These are phyloP conservation scores for Avena insularis DNA, from an alignment of 176 grass and related monocot genomes.

Conservation along the genomic window DNA sequence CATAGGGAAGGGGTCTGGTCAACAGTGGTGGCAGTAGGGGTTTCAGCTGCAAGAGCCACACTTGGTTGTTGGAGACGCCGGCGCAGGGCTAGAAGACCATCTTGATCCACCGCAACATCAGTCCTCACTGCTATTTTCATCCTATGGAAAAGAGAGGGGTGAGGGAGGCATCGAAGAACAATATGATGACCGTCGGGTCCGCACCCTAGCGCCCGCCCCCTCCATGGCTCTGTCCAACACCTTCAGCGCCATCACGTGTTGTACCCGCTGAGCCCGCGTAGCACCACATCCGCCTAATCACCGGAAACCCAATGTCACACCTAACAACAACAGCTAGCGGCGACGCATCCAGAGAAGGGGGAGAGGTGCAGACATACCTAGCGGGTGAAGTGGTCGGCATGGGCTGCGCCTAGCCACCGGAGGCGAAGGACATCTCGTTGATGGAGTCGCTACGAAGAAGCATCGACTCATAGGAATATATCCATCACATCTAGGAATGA, in stretches of 20 bases:
- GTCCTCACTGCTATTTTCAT: too few species aligned
- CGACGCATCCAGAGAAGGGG: background rate
- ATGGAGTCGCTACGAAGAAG: conserved; percentile 86
- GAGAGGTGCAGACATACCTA: conserved; percentile 20
- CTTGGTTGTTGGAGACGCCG: too few species aligned
- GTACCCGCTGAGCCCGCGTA: conserved; percentile 86
- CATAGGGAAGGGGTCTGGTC: too few species aligned
- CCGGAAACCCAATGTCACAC: background rate
- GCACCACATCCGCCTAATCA: conserved; percentile 72
- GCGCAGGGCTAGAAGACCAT: too few species aligned
- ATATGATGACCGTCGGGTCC: conserved; percentile 57
- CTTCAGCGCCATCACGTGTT: conserved; percentile 82
- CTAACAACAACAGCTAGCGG: background rate
- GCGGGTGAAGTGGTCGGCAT: conserved; percentile 61
- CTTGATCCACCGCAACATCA: too few species aligned
- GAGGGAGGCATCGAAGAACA: conserved; percentile 76
- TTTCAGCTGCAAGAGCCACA: too few species aligned
- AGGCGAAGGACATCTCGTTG: conserved; percentile 71
- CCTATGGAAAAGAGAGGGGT: too few species aligned
- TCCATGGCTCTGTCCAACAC: conserved; percentile 63
- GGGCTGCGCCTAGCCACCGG: conserved; percentile 76
- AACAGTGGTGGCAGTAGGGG: too few species aligned
- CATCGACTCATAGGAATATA: too few species aligned
- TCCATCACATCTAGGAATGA: too few species aligned
- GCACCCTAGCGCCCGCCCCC: conserved; percentile 27